These are phyloP conservation scores for Beta lomatogona DNA, from an alignment of 179 eudicot species.

Conservation along the genomic window DNA sequence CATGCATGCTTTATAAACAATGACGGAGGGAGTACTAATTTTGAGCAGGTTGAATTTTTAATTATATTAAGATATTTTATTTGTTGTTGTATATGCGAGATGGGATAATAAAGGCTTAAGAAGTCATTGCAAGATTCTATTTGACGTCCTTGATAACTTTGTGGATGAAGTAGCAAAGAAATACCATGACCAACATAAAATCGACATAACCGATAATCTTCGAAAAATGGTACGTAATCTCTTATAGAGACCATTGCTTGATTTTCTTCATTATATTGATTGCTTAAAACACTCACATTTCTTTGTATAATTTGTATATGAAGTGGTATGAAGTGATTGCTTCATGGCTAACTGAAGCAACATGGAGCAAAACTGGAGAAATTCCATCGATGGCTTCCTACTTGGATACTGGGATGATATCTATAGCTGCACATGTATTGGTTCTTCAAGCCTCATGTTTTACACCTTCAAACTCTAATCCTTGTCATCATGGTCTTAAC, in stretches of 20 bases:
- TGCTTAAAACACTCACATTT: neutral
- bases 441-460: conserved; percentile 38
- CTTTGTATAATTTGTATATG: neutral
- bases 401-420: conserved; percentile 39
- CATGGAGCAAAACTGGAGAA: conserved; percentile 41
- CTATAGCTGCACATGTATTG: conserved; percentile 34
- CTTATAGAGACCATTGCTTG: too few relatives aligned
- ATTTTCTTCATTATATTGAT: too few relatives aligned
- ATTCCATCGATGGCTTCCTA: conserved; percentile 40
- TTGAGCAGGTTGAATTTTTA: too few relatives aligned
- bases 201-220: conserved; percentile 25
- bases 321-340: conserved; percentile 45
- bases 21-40: too few relatives aligned
- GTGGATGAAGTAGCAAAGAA: conserved; percentile 27
- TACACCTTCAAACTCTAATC: conserved; percentile 7
- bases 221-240: conserved; percentile 37
- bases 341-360: conserved; percentile 46
- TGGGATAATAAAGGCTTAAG: conserved; percentile 45
- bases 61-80: too few relatives aligned
- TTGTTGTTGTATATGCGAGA: conserved; percentile 13
- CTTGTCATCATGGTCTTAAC: conserved; percentile 1
- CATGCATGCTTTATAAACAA: too few relatives aligned
- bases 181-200: conserved; percentile 27
- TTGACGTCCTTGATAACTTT: conserved; percentile 43
- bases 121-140: conserved; percentile 44